phyloP scores from a whole-genome alignment of 768 basidiomycete species.

The Kockovaella imperatae region DNA sequence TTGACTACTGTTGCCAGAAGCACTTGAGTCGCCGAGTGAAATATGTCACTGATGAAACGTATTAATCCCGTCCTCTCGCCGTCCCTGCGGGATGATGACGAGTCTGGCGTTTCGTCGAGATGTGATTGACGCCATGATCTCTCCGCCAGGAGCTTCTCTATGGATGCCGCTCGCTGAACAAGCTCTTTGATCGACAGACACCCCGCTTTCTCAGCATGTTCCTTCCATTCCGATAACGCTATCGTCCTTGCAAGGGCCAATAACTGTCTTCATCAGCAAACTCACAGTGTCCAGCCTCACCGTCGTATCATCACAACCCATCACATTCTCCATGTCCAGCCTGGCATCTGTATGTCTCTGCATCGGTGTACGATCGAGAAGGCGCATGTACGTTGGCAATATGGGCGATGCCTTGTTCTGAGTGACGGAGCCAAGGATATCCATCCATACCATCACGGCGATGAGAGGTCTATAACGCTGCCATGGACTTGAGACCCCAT shows the following conservation, averaged over 20 bases:
- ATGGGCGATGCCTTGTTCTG: slow-evolving; percentile 8
- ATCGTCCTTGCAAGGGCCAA: slow-evolving; percentile 12
- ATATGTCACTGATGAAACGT: slow-evolving; percentile 14
- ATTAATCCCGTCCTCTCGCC: not conserved
- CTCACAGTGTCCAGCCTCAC: slow-evolving; percentile 3
- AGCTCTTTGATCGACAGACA: slow-evolving; percentile 12
- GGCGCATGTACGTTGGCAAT: slow-evolving; percentile 7
- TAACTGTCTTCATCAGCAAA: slow-evolving; percentile 4
- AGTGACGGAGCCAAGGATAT: slow-evolving; percentile 17
- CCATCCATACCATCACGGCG: slow-evolving; percentile 16
- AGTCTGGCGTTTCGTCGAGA: not conserved
- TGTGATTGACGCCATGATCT: slow-evolving; percentile 16
- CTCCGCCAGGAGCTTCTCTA: slow-evolving; percentile 11
- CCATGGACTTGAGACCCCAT: slow-evolving; percentile 5
- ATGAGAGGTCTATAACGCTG: slow-evolving; percentile 8
- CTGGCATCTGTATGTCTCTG: not conserved
- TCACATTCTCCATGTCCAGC: slow-evolving; percentile 11
- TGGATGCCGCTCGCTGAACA: slow-evolving; percentile 2
- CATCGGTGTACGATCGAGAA: slow-evolving; percentile 5
- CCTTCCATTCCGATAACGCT: slow-evolving; percentile 19
- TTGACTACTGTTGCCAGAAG: slow-evolving; percentile 12
- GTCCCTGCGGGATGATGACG: not conserved
- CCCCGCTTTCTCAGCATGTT: slow-evolving; percentile 4
- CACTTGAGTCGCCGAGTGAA: slow-evolving; percentile 9
- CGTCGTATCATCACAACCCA: slow-evolving; percentile 21